phyloP scores from a whole-genome alignment of 78 protist species.

The Protostelium mycophagum region DNA sequence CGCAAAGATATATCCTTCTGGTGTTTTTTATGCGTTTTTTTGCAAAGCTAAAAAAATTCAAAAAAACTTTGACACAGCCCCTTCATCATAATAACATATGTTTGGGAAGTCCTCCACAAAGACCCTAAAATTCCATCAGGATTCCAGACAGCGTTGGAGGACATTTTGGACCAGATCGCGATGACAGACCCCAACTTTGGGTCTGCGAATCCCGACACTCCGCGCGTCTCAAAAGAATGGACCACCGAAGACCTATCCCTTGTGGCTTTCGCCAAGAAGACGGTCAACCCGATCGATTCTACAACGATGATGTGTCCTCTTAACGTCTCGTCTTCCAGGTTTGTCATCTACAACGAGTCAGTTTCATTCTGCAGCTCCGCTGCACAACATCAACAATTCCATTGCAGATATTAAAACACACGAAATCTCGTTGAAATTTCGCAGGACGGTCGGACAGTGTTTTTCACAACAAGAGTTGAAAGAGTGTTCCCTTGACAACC shows the following conservation, averaged over 20 bases:
- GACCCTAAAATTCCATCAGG: constrained; percentile 22
- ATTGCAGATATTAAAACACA: no score
- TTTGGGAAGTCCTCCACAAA: constrained; percentile 3
- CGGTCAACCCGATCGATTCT: constrained; percentile 42
- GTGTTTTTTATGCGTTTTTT: no score
- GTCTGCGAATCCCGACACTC: no score
- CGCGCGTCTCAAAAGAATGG: constrained; percentile 28
- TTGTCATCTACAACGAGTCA: not conserved
- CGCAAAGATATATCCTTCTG: no score
- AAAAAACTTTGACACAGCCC: not conserved
- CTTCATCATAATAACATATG: no score
- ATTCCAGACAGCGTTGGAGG: constrained; percentile 32
- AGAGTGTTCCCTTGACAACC: constrained; percentile 51
- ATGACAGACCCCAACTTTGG: not conserved
- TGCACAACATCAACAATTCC: no score
- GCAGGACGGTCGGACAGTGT: constrained; percentile 15
- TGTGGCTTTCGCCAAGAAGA: constrained; percentile 39
- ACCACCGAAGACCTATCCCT: constrained; percentile 32
- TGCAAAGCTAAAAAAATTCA: no score
- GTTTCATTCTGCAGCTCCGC: no score
- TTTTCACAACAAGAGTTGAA: constrained; percentile 57
- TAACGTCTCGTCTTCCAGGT: constrained; percentile 7
- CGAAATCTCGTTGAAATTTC: not conserved
- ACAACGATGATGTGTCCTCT: constrained; percentile 31
- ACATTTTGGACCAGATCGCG: constrained; percentile 3